Base-by-base conservation (phyloP, 1,284 basidiomycete species). In the Mycosarcoma mackinlayi region DNA sequence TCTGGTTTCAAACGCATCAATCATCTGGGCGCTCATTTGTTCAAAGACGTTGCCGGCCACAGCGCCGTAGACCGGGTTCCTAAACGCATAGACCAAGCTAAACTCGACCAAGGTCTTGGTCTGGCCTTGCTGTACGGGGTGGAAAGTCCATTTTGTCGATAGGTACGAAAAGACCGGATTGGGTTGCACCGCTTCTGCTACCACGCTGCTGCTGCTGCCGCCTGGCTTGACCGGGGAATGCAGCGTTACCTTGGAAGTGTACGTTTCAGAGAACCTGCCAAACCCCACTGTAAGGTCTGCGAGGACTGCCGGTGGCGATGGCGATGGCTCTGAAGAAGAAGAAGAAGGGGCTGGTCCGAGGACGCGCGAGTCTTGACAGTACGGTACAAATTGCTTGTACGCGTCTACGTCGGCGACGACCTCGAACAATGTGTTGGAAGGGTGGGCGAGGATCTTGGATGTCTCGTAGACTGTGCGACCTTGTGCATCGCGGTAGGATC, bases 211-310 rank as follows among this genome's bases (percentile, higher is more conserved):
- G 25, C 33, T 55, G 14, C 46, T 19, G 25, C 33, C 51, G 14
- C 46, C 18, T 11, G 38, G 25, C 7, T 97, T 93, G 19, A 86
- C 89, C 77, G 89, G 86, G 71, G 87, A 87, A 11, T 92, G 92
- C 47, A 92, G 92, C 8, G 88, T 89, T 38, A 98, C 94, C 45
- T 86, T 86, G 80, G 92, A 94, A 40, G 91, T 86, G 83, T 97
- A 98, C 80, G 88, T 89, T 84, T 98, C 95, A 66, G 88, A 87
- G 78, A 97, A 90, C 6, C 89, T 87, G 68, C 94, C 88, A 82
- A 97, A 98, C 0, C 93, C 93, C 23, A 96, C 91, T 0, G 89
- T 89, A 57, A 98, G 85, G 80, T 97, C 92, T 9, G 91, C 94
- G 37, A 93, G 45, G 3, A 76, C 50, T 23, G 44, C 49, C 4